Conservation (phyloP, 805 yeast genomes). For the Candida ovalis region DNA sequence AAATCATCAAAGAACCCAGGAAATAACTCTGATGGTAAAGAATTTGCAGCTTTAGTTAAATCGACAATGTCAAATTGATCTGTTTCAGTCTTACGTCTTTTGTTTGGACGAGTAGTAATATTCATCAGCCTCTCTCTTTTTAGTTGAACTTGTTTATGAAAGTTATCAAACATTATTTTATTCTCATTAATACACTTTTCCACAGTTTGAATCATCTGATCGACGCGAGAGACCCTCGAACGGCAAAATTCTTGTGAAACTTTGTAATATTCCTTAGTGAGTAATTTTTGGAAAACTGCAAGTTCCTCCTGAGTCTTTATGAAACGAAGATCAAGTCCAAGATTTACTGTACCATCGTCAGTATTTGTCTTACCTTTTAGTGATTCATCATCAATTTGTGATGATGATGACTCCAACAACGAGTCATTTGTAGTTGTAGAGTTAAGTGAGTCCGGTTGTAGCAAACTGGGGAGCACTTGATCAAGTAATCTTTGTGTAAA, state of each 20-base stretch:
- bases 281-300: constrained; percentile 14
- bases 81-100: not conserved
- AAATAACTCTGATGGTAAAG: constrained; percentile 11
- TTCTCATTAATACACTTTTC: constrained; percentile 28
- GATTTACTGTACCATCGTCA: constrained; percentile 3
- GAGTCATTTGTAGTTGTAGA: not conserved
- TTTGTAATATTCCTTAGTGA: constrained; percentile 30
- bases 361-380: not conserved
- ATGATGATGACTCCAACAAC: not conserved
- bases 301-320: constrained; percentile 9
- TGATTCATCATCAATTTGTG: not conserved
- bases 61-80: constrained; percentile 2
- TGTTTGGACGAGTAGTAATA: not conserved
- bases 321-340: not conserved
- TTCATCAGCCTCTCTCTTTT: not conserved
- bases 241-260: constrained; percentile 28
- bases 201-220: constrained; percentile 29
- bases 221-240: constrained; percentile 30
- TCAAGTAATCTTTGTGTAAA: constrained; percentile 6
- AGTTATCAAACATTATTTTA: constrained; percentile 15
- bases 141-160: constrained; percentile 17
- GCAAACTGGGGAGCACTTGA: constrained; percentile 8
- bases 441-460: constrained; percentile 7
- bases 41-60: constrained; percentile 7
- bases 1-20: constrained; percentile 12